Evolutionary conservation across 306 rosid genomes (phyloP), one percentile per base, ranked within the genome.

Genomic region (Vicia sativa): DNA sequence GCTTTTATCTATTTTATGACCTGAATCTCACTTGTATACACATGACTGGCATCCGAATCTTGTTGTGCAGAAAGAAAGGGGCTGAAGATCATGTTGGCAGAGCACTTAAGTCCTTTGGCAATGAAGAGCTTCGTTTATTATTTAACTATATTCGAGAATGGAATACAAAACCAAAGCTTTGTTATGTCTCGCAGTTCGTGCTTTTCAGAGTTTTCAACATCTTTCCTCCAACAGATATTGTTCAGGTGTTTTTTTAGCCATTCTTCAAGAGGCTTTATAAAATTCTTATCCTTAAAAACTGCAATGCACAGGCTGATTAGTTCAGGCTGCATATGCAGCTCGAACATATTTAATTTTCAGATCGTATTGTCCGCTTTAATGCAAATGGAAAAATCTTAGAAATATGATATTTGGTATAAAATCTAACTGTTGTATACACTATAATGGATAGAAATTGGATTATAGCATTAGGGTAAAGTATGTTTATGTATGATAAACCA

Each of bases 111-210:
- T 78, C 78, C 63, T 74, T 90, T 42, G 83, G 74, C 68, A 60
- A 76, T 72, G 96, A 83, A 54, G 95, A 93, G 84, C 79, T 86
- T 26, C 80, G 72, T 6, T 21, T 69, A 70, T 80, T 90, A 53
- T 78, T 93, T 80, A 88, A 81, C 57, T 86, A 90, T 76, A 66
- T 86, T 46, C 82, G 97, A 59, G 96, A 93, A 70, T 93, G 97
- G 98, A 93, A 93, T 80, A 79, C 97, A 21, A 93, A 87, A 66
- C 91, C 98, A 34, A 93, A 88, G 78, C 82, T 79, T 54, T 90
- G 96, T 80, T 90, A 93, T 68, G 91, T 90, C 68, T 91, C 96
- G 39, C 98, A 93, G 65, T 83, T 79, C 2, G 91, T 90, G 78
- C 89, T 93, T 70, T 86, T 64, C 74, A 86, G 83, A 74, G 77